phyloP scores from a whole-genome alignment of 2,329 filamentous ascomycete genomes.

The Hymenoscyphus scutula region DNA sequence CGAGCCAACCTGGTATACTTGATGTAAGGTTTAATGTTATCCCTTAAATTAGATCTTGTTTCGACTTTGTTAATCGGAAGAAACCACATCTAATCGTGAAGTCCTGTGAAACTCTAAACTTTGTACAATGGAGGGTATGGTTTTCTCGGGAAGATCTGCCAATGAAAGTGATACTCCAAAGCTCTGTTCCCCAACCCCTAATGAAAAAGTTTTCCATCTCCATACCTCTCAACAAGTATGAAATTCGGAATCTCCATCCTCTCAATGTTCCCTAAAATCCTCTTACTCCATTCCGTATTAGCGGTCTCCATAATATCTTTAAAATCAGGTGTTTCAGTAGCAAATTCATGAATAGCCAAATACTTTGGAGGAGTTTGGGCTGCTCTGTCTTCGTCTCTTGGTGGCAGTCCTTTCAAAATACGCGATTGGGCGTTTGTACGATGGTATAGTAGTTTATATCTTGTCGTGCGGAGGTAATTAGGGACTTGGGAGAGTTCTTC shows the following conservation, averaged over 20 bases:
- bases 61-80: neutral
- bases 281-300: conserved; percentile 14
- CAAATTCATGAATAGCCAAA: conserved; percentile 13
- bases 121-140: too few relatives aligned
- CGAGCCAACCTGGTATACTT: conserved; percentile 60
- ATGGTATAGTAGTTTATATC: conserved; percentile 11
- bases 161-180: too few relatives aligned
- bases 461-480: too few relatives aligned
- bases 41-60: neutral
- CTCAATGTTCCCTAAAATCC: conserved; percentile 7
- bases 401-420: conserved; percentile 9
- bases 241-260: conserved; percentile 8
- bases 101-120: too few relatives aligned
- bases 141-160: too few relatives aligned
- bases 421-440: conserved; percentile 12
- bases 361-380: conserved; percentile 4
- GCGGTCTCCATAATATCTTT: conserved; percentile 6
- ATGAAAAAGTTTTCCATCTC: conserved; percentile 6
- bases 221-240: conserved; percentile 8
- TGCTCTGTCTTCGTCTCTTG: conserved; percentile 4
- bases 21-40: neutral
- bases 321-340: conserved; percentile 4
- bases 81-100: too few relatives aligned
- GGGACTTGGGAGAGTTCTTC: too few relatives aligned
- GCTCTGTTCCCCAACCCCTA: too few relatives aligned